Evolutionary conservation across 2,329 filamentous ascomycete genomes (phyloP).

Genomic region (Leptographium lundbergii): DNA sequence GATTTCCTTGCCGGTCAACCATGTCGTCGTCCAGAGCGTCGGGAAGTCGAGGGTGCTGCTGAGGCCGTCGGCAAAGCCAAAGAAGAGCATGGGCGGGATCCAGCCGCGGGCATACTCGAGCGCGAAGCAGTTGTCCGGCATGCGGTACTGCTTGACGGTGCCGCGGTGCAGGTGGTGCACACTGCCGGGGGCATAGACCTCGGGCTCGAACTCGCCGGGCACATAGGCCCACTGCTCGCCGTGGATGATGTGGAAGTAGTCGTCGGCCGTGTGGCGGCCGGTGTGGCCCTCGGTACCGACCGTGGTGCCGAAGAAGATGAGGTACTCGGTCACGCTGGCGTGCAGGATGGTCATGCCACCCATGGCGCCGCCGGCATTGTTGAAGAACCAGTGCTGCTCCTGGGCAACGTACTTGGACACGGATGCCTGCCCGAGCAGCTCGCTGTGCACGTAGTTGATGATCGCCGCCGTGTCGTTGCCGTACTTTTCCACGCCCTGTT

Average conservation of each 20-base stretch:
- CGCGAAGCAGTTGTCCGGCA: conserved; percentile 65
- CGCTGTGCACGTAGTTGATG: conserved; percentile 55
- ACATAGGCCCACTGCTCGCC: conserved; percentile 68
- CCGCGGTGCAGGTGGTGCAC: conserved; percentile 63
- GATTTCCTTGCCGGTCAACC: conserved; percentile 66
- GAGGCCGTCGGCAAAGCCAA: conserved; percentile 74
- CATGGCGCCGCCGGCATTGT: conserved; percentile 87
- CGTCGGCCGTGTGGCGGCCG: conserved; percentile 80
- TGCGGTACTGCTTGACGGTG: conserved; percentile 69
- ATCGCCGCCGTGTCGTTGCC: conserved; percentile 63
- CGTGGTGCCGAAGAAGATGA: conserved; percentile 77
- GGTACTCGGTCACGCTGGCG: conserved; percentile 77
- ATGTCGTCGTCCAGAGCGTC: conserved; percentile 71
- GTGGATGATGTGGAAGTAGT: conserved; percentile 84
- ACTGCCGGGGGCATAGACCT: conserved; percentile 55
- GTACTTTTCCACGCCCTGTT: conserved; percentile 52
- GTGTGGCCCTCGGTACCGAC: conserved; percentile 80
- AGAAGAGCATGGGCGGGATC: conserved; percentile 88
- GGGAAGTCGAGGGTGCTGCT: conserved; percentile 71
- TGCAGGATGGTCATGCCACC: conserved; percentile 85
- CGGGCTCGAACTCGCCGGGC: conserved; percentile 51
- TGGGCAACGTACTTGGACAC: conserved; percentile 46
- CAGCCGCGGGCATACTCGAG: conserved; percentile 77
- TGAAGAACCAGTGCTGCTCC: conserved; percentile 78
- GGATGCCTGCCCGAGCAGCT: conserved; percentile 46